A percentile compares a stretch with the other conserved stretches of the same genome.
Evolutionary conservation across 108 stramenopile species (phyloP).

Genomic region (Cyclotella choctawhatcheeana): DNA sequence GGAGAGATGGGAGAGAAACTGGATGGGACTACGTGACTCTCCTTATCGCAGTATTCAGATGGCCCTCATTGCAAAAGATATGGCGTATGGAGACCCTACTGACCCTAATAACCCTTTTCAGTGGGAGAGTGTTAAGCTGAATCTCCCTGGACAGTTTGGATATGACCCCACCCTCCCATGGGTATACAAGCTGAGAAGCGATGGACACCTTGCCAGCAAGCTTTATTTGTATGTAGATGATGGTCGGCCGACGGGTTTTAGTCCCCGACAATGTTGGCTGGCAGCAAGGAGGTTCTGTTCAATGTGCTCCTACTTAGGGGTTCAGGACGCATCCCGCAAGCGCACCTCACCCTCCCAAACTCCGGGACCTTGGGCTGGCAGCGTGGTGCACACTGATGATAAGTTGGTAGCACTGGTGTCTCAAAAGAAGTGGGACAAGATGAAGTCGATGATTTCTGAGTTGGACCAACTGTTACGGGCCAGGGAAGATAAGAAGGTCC

Average conservation of each 20-base stretch:
- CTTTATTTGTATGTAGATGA: slow-evolving; percentile 45
- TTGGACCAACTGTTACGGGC: background rate
- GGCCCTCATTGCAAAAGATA: slow-evolving; percentile 17
- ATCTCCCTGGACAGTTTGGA: slow-evolving; percentile 37
- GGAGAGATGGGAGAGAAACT: slow-evolving; percentile 27
- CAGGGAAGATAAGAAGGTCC: background rate
- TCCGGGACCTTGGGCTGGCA: slow-evolving; percentile 58
- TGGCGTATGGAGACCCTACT: slow-evolving; percentile 21
- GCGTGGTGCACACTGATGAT: slow-evolving; percentile 15
- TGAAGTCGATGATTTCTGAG: slow-evolving; percentile 1
- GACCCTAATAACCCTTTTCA: slow-evolving; percentile 33
- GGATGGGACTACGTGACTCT: slow-evolving; percentile 40
- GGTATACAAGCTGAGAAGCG: slow-evolving; percentile 32
- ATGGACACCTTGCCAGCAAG: slow-evolving; percentile 36
- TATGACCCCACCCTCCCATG: slow-evolving; percentile 49
- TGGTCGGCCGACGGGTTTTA: slow-evolving; percentile 7
- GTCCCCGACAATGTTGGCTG: background rate
- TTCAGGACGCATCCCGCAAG: slow-evolving; percentile 58
- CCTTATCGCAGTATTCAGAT: slow-evolving; percentile 31
- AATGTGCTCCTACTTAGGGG: slow-evolving; percentile 22
- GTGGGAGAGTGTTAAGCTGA: slow-evolving; percentile 38
- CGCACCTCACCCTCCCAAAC: slow-evolving; percentile 16
- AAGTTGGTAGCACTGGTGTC: slow-evolving; percentile 19
- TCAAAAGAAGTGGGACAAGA: slow-evolving; percentile 42
- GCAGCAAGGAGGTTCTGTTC: background rate